A percentile compares a stretch with the other conserved stretches of the same genome.
These are phyloP conservation scores for Ganoderma multipileum DNA, from an alignment of 1,284 basidiomycete genomes.

Conservation along the genomic window DNA sequence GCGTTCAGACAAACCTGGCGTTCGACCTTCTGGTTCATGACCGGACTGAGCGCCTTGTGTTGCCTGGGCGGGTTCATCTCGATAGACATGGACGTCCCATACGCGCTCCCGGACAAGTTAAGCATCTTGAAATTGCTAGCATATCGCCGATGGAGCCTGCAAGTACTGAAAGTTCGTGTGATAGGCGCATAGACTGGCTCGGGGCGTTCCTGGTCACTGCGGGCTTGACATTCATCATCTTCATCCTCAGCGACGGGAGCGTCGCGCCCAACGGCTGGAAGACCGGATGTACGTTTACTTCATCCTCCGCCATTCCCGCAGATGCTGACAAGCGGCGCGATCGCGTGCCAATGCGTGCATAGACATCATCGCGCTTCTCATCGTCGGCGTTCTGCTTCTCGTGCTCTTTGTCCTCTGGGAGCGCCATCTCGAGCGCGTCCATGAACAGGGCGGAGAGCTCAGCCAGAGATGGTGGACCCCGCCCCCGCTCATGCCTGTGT, in stretches of 20 bases:
- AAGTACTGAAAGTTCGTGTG: background rate
- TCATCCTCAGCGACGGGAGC: slow-evolving; percentile 80
- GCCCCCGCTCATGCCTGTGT: slow-evolving; percentile 76
- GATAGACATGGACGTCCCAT: slow-evolving; percentile 53
- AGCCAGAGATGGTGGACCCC: slow-evolving; percentile 46
- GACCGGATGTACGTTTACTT: slow-evolving; percentile 64
- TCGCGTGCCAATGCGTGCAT: background rate
- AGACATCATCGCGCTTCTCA: slow-evolving; percentile 70
- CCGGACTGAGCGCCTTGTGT: slow-evolving; percentile 52
- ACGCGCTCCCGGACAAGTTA: slow-evolving; percentile 51
- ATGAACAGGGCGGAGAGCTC: slow-evolving; percentile 37
- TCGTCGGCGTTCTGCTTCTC: slow-evolving; percentile 69
- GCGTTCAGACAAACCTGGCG: slow-evolving; percentile 54
- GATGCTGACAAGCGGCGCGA: background rate
- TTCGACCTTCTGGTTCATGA: slow-evolving; percentile 59
- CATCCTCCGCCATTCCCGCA: slow-evolving; percentile 16
- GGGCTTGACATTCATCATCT: slow-evolving; percentile 82
- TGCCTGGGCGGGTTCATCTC: slow-evolving; percentile 49
- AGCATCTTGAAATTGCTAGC: slow-evolving; percentile 1
- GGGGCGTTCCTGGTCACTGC: slow-evolving; percentile 79
- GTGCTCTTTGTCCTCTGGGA: slow-evolving; percentile 76
- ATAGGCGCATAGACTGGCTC: slow-evolving; percentile 79
- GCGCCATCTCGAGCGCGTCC: slow-evolving; percentile 56
- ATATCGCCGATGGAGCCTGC: too few species aligned
- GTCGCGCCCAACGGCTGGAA: slow-evolving; percentile 76